A percentile compares a stretch with the other conserved stretches of the same genome.
phyloP scores from a whole-genome alignment of 176 grass and related monocot genomes.

The Musa acuminata region DNA sequence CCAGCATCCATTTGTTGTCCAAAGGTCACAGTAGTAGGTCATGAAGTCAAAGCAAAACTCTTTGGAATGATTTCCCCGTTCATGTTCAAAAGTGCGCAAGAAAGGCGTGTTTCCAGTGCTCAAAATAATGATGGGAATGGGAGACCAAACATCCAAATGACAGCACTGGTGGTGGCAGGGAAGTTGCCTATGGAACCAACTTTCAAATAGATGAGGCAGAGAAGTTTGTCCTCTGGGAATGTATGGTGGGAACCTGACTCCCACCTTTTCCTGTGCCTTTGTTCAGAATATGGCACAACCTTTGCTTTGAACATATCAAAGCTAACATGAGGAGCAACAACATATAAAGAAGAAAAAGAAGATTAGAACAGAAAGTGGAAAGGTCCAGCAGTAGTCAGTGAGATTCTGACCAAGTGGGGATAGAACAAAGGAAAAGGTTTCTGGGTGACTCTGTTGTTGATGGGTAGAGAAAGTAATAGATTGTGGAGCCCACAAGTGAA shows the following conservation, averaged over 20 bases:
- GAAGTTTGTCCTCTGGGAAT: neutral
- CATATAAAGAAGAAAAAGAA: neutral
- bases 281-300: slow-evolving; percentile 13
- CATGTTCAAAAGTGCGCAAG: neutral
- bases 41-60: neutral
- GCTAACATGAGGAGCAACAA: neutral
- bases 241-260: neutral
- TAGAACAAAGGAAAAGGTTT: slow-evolving; percentile 13
- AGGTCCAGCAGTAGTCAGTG: slow-evolving; percentile 10
- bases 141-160: slow-evolving; percentile 3
- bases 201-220: neutral
- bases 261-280: neutral
- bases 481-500: no score
- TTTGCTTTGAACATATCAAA: slow-evolving; percentile 21
- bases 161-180: slow-evolving; percentile 2
- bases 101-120: slow-evolving; percentile 17
- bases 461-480: neutral
- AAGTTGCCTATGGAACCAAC: slow-evolving; percentile 13
- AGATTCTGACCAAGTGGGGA: slow-evolving; percentile 25
- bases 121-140: slow-evolving; percentile 15
- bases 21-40: no score
- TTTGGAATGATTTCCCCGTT: neutral
- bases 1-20: neutral
- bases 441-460: slow-evolving; percentile 1
- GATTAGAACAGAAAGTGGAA: neutral